Conservation (phyloP, 129 eudicot species). For the Pittosporum tobira region DNA sequence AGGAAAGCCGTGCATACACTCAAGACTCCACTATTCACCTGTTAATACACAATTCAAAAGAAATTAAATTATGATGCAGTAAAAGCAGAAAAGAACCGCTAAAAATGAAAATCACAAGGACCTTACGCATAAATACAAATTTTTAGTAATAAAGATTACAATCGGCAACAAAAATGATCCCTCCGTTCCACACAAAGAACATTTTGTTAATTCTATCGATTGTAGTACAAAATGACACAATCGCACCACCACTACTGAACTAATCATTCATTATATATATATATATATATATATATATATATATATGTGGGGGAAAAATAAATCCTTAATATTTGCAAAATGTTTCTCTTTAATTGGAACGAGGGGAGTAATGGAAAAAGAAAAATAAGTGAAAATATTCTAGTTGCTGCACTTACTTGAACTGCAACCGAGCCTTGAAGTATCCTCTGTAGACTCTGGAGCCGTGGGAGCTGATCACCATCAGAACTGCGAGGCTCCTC, state of each 20-base stretch:
- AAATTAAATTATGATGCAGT: not conserved
- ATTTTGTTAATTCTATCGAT: no score
- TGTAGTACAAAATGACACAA: no score
- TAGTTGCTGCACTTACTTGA: constrained; percentile 56
- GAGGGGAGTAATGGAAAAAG: not conserved
- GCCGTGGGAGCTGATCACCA: constrained; percentile 97
- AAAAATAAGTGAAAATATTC: not conserved
- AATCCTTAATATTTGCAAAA: no score
- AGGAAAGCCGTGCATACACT: constrained; percentile 98
- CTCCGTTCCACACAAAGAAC: no score
- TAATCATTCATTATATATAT: no score
- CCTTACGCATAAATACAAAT: no score
- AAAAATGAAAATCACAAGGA: not conserved
- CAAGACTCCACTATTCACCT: constrained; percentile 97
- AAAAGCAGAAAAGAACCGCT: not conserved
- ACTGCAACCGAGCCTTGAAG: constrained; percentile 99
- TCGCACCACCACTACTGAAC: no score
- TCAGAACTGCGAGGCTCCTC: constrained; percentile 97
- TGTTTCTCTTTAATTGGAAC: no score
- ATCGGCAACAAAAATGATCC: not conserved
- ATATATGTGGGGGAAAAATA: no score
- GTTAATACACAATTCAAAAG: not conserved
- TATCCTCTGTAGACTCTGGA: constrained; percentile 92
- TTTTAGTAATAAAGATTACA: not conserved
- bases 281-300: no score